phyloP scores from a whole-genome alignment of 306 rosid genomes.

The Castanea mollissima region DNA sequence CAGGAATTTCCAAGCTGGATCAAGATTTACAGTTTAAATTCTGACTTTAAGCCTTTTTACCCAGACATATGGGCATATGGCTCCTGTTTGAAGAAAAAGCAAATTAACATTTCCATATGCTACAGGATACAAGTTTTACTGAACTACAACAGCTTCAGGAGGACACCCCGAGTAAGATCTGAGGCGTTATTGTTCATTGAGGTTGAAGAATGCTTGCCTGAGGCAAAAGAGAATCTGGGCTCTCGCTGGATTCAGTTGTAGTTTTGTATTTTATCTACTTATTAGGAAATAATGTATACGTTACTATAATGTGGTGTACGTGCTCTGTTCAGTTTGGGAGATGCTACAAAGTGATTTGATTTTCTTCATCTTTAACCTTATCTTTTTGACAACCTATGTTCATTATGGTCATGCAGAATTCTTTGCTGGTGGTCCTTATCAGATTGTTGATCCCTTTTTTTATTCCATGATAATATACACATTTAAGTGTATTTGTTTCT shows the following conservation, averaged over 20 bases:
- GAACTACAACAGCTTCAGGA: neutral
- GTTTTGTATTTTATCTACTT: conserved; percentile 15
- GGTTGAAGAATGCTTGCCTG: neutral
- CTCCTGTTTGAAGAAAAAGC: neutral
- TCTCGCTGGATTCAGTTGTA: neutral
- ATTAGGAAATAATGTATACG: conserved; percentile 7
- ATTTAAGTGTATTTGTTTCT: neutral
- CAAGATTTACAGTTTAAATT: conserved; percentile 12
- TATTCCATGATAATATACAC: too few relatives aligned
- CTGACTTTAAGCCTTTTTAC: conserved; percentile 12
- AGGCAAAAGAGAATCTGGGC: neutral
- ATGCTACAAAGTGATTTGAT: neutral
- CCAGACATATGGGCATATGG: neutral
- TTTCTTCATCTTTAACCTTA: neutral
- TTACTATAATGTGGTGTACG: conserved; percentile 6
- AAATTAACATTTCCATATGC: neutral
- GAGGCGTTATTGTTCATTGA: neutral
- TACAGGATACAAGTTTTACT: neutral
- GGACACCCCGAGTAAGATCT: neutral
- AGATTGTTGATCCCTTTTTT: neutral
- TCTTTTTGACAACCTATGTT: neutral
- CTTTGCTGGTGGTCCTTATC: neutral
- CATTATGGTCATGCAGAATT: neutral
- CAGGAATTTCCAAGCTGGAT: conserved; percentile 13
- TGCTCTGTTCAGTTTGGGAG: conserved; percentile 14